phyloP scores from a whole-genome alignment of 495 filamentous ascomycete genomes.

The Articulospora tetracladia region DNA sequence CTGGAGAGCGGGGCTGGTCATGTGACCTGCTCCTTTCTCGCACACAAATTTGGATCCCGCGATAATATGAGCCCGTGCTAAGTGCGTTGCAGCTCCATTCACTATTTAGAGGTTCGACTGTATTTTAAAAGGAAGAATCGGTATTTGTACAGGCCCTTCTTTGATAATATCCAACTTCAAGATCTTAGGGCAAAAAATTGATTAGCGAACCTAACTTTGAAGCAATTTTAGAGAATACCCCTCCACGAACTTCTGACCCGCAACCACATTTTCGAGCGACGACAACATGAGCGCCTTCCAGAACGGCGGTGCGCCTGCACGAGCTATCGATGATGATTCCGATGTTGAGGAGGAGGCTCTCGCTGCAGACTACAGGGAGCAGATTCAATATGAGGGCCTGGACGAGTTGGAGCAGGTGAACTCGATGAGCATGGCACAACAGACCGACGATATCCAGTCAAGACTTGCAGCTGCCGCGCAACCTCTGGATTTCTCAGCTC shows the following conservation, averaged over 20 bases:
- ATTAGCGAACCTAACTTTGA: conserved; percentile 3
- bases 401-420: conserved; percentile 68
- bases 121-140: no score
- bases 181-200: background rate
- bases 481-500: conserved; percentile 91
- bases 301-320: conserved; percentile 45
- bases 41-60: background rate
- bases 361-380: conserved; percentile 89
- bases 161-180: background rate
- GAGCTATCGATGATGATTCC: conserved; percentile 70
- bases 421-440: conserved; percentile 46
- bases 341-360: conserved; percentile 93
- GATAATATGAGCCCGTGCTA: no score
- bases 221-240: conserved; percentile 10
- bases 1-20: background rate
- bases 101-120: no score
- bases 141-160: no score
- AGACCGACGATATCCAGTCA: conserved; percentile 80
- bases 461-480: conserved; percentile 86
- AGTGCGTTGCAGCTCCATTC: no score
- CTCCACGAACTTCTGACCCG: conserved; percentile 15
- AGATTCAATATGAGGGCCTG: conserved; percentile 87
- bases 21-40: background rate
- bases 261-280: conserved; percentile 11
- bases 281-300: conserved; percentile 45